phyloP scores from a whole-genome alignment of 306 rosid genomes.

The Styphnolobium japonicum region DNA sequence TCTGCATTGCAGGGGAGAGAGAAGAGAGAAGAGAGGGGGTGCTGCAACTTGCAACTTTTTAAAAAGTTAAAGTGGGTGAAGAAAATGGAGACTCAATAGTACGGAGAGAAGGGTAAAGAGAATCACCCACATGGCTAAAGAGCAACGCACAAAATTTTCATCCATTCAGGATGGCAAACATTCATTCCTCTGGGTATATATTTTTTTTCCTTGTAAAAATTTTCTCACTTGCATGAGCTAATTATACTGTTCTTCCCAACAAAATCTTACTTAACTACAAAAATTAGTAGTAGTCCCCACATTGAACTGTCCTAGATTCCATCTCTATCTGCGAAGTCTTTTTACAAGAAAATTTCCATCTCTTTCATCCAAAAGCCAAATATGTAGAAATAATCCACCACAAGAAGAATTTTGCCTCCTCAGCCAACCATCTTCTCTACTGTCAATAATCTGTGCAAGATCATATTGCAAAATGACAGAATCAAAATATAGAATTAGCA shows the following conservation, averaged over 20 bases:
- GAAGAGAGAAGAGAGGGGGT: not conserved
- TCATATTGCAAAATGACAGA: conserved; percentile 21
- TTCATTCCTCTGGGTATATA: conserved; percentile 39
- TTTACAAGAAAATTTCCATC: conserved; percentile 45
- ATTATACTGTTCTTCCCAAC: conserved; percentile 42
- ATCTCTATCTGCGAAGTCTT: conserved; percentile 34
- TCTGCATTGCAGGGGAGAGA: not conserved
- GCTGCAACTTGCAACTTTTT: conserved; percentile 43
- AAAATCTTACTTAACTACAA: conserved; percentile 42
- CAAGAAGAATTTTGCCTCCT: conserved; percentile 43
- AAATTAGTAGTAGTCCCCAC: conserved; percentile 39
- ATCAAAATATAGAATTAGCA: not conserved
- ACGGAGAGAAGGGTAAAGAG: conserved; percentile 46
- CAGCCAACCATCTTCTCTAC: conserved; percentile 33
- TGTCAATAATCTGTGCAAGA: conserved; percentile 76
- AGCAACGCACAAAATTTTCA: conserved; percentile 35
- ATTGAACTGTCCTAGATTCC: conserved; percentile 20
- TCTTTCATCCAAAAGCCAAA: conserved; percentile 34
- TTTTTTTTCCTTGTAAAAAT: conserved; percentile 30
- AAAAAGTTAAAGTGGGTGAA: conserved; percentile 54
- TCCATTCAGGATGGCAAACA: conserved; percentile 38
- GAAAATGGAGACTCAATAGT: conserved; percentile 45
- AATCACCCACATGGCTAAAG: conserved; percentile 55
- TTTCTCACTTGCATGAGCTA: conserved; percentile 43
- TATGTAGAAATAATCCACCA: conserved; percentile 47